Evolutionary conservation across 768 basidiomycete genomes (phyloP), one percentile per base, ranked within the genome.

Genomic region (Calvatia gigantea): DNA sequence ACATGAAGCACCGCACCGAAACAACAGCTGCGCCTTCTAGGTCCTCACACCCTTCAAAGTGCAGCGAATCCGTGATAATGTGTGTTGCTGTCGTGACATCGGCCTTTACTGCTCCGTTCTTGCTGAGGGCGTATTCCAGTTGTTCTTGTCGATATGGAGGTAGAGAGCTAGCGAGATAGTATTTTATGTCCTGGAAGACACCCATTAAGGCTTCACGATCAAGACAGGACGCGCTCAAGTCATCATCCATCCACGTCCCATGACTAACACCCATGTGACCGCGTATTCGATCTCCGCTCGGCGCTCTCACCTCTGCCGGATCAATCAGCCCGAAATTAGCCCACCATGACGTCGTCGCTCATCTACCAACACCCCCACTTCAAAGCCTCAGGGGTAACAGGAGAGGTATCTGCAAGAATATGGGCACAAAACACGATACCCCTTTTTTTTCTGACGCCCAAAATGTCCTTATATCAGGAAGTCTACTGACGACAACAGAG

Each of bases 31-130:
- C 58, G 19, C 67, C 62, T 2, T 62, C 54, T n/a, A 81, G 63
- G 8, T 73, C 71, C 53, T 80, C 73, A 63, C 78, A 82, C 19
- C 85, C 82, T 32, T 82, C 78, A 51, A 85, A 81, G 59, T 75
- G 70, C 56, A 74, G 58, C 37, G 87, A 68, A 67, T 85, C 75
- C 45, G 84, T 73, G 62, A 91, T 73, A 38, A 87, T 70, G 64
- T 74, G 61, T 15, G 60, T 49, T 15, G 75, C 64, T 58, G 77
- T 65, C 11, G 71, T 21, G 38, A 80, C 54, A 2, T 64, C 48
- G 1, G 70, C 71, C 12, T 60, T 55, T 6, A 47, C 64, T 0
- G 75, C 87, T 11, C 85, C 86, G 56, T 86, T 82, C 35, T 64
- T 64, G 52, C 78, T 70, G 11, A 90, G 76, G 4, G 80, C 65